Base-by-base conservation (phyloP, 2,329 filamentous ascomycete genomes). In the Claviceps sorghi region DNA sequence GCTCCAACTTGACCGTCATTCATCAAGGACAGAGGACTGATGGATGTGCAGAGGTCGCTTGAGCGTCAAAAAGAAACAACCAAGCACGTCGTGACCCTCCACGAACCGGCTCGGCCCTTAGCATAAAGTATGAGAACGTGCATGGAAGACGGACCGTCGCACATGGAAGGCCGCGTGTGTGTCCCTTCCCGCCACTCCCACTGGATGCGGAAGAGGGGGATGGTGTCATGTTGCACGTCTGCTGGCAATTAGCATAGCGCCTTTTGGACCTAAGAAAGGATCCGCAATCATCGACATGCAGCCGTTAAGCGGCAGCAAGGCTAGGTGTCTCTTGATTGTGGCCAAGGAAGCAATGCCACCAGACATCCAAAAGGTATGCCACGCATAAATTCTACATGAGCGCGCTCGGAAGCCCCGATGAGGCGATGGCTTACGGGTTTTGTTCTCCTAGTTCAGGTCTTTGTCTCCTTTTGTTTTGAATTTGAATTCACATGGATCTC, bases 141-240 rank as follows among this genome's bases (percentile, higher is more conserved):
- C 49, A 57, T 54, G 56, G 57, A 57, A 56, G 60, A 61, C 55
- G 58, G 57, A 53, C 56, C 56, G 59, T 56, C 57, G 59, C 53
- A 56, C 55, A 57, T 58, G 54, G 55, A 56, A 60, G 54, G 55
- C 58, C 52, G 53, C 55, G 53, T 51, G 41, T 51, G 48, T 54
- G 45, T 43, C 17, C 22, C 47, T 15, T 17, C 45, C 47, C 42
- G 42, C 42, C 41, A 43, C 19, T 43, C 41, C 19, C 21, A 22
- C 10, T 21, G 36, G 40, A 36, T 17, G 13, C 34, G 3, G 11
- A 15, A 1, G 7, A 15, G 7, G 34, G 34, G 34, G 11, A 34
- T 8, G 32, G 32, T 34, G 34, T 41, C 38, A 41, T 41, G 38
- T 19, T 41, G 1, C 38, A 41, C 38, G 38, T 21, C n/a, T 41